Evolutionary conservation across 768 basidiomycete genomes (phyloP), one percentile per base, ranked within the genome.

Genomic region (Tulasnella sp.): DNA sequence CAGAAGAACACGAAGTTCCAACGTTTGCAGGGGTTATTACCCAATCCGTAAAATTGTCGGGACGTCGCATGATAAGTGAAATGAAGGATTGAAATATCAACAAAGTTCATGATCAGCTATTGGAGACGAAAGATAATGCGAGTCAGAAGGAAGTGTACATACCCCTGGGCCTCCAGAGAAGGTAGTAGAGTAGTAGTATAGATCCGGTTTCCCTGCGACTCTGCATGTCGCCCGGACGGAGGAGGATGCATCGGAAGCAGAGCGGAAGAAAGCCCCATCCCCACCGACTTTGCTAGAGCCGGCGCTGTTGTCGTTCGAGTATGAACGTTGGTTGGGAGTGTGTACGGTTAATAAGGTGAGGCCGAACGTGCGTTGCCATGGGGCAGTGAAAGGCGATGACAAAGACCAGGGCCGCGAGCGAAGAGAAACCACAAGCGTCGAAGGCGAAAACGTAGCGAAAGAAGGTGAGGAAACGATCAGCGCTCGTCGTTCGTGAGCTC

Each of bases 111-210:
- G 61, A 23, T 39, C 55, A 75, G 57, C 55, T 29, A 67, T 67
- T 61, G 55, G 46, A 55, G 26, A n/a, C 48, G 15, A 5, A 5
- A n/a, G 55, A 55, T 70, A 46, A 44, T 37, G 35, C 39, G 75
- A 61, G 35, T 42, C 74, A 39, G 10, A 11, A 39, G 48, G n/a
- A 75, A 26, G 18, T 39, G 61, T 26, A 87, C 90, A 80, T 83
- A 93, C 93, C 92, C 89, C 92, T 81, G 94, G 92, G 86, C 94
- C 94, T 85, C 94, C 94, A 90, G 93, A 93, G 91, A 94, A 94
- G 83, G 94, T 91, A 86, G 94, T 93, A 83, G 93, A 94, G 83
- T 95, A 95, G 82, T 95, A 95, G 87, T 94, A 94, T 87, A 93
- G 90, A 83, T 93, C 88, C 73, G 75, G 75, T n/a, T 86, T 89